A percentile compares a stretch with the other conserved stretches of the same genome.
These are phyloP conservation scores for Phytophthora litchii DNA, from an alignment of 352 stramenopile genomes.

Conservation along the genomic window DNA sequence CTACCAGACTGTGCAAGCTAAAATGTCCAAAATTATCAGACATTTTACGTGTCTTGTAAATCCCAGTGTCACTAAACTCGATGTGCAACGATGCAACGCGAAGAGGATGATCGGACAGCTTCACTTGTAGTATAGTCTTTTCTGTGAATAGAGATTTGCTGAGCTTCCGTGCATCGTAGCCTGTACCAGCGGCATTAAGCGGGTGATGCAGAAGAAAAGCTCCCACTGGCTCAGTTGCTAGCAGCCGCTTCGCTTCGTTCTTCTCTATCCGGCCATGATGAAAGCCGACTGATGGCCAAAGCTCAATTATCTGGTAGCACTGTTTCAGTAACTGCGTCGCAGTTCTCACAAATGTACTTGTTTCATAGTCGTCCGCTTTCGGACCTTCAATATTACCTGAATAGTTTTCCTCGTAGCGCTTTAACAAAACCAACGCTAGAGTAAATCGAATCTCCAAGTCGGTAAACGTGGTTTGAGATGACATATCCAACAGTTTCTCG, in stretches of 20 bases:
- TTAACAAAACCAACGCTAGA: conserved; percentile 35
- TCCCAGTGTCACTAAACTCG: conserved; percentile 28
- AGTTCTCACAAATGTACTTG: conserved; percentile 16
- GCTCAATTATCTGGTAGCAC: conserved; percentile 57
- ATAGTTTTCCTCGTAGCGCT: conserved; percentile 13
- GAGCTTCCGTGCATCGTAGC: not conserved
- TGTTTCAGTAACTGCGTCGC: conserved; percentile 34
- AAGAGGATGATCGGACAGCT: conserved; percentile 43
- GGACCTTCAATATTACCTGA: not conserved
- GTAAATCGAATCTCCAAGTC: conserved; percentile 50
- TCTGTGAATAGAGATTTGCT: not conserved
- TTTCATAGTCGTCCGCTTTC: conserved; percentile 11
- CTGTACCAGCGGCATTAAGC: not conserved
- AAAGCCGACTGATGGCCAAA: conserved; percentile 59
- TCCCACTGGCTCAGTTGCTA: conserved; percentile 38
- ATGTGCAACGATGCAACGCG: conserved; percentile 49
- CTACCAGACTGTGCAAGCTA: conserved; percentile 55
- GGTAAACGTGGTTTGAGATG: conserved; percentile 19
- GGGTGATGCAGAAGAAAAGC: conserved; percentile 54
- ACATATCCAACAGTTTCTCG: conserved; percentile 23
- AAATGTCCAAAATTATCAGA: conserved; percentile 31
- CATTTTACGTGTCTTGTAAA: conserved; percentile 50
- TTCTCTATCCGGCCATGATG: conserved; percentile 49
- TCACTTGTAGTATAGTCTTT: conserved; percentile 48
- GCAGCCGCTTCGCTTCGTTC: conserved; percentile 31